These are phyloP conservation scores for Candida pseudofarinosa DNA, from an alignment of 805 yeast genomes.

Conservation along the genomic window DNA sequence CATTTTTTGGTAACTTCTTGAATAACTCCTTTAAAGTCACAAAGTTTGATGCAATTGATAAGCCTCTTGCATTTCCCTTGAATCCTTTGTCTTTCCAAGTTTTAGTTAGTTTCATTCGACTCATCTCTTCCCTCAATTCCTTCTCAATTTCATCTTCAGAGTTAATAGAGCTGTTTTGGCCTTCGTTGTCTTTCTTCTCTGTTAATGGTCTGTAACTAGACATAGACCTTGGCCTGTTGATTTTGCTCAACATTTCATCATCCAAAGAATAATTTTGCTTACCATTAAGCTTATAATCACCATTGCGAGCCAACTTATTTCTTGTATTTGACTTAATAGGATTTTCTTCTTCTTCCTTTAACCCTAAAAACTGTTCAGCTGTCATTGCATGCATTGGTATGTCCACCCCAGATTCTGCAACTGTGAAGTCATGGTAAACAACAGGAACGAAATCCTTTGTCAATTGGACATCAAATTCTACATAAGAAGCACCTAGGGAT, in stretches of 20 bases:
- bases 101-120: constrained; percentile 76
- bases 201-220: constrained; percentile 34
- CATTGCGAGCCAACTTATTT: constrained; percentile 9
- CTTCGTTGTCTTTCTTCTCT: constrained; percentile 14
- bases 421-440: constrained; percentile 89
- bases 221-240: constrained; percentile 37
- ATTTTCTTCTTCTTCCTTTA: constrained; percentile 26
- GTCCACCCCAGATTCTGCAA: constrained; percentile 93
- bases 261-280: constrained; percentile 25
- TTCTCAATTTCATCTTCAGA: constrained; percentile 33
- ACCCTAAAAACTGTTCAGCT: constrained; percentile 76
- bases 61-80: constrained; percentile 90
- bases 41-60: constrained; percentile 85
- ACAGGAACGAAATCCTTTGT: constrained; percentile 91
- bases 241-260: constrained; percentile 31
- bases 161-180: constrained; percentile 5
- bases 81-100: constrained; percentile 83
- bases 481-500: constrained; percentile 91
- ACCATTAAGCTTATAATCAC: constrained; percentile 7
- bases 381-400: constrained; percentile 94
- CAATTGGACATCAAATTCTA: constrained; percentile 93
- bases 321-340: constrained; percentile 2
- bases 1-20: constrained; percentile 70
- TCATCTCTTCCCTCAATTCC: constrained; percentile 35
- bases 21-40: constrained; percentile 85